A percentile compares a stretch with the other conserved stretches of the same genome.
These are phyloP conservation scores for Penicillium sp. DNA, from an alignment of 2,329 filamentous ascomycete species.

Conservation along the genomic window DNA sequence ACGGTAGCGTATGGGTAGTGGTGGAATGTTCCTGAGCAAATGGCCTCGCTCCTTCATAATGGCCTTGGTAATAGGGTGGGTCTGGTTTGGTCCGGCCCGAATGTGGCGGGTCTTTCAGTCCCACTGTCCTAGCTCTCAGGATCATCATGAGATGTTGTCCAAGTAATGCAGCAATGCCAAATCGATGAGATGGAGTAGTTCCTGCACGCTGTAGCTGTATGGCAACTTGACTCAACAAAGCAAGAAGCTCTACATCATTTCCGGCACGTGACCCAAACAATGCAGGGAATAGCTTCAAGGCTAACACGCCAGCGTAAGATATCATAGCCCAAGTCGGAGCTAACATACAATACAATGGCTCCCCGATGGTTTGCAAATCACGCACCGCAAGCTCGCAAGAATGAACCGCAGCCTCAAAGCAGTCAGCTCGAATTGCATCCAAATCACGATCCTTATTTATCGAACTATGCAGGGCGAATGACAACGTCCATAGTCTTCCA, in stretches of 20 bases:
- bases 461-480: conserved; percentile 24
- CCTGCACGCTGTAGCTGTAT: conserved; percentile 29
- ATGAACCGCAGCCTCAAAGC: conserved; percentile 29
- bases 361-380: conserved; percentile 26
- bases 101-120: background rate
- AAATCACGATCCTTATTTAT: conserved; percentile 11
- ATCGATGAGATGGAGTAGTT: conserved; percentile 29
- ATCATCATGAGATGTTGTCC: conserved; percentile 32
- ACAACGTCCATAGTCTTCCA: conserved; percentile 30
- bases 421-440: conserved; percentile 27
- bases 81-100: background rate
- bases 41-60: background rate
- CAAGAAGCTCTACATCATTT: conserved; percentile 27
- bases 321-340: conserved; percentile 38
- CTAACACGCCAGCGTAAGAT: conserved; percentile 29
- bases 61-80: background rate
- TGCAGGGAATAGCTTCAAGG: conserved; percentile 27
- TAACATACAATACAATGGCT: conserved; percentile 33
- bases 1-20: background rate
- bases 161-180: conserved; percentile 32
- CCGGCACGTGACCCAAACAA: conserved; percentile 20
- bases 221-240: conserved; percentile 27
- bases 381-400: conserved; percentile 29
- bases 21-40: background rate
- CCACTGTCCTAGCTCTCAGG: conserved; percentile 22